A percentile compares a stretch with the other conserved stretches of the same genome.
phyloP scores from a whole-genome alignment of 495 filamentous ascomycete genomes.

The Penicillium angulare region DNA sequence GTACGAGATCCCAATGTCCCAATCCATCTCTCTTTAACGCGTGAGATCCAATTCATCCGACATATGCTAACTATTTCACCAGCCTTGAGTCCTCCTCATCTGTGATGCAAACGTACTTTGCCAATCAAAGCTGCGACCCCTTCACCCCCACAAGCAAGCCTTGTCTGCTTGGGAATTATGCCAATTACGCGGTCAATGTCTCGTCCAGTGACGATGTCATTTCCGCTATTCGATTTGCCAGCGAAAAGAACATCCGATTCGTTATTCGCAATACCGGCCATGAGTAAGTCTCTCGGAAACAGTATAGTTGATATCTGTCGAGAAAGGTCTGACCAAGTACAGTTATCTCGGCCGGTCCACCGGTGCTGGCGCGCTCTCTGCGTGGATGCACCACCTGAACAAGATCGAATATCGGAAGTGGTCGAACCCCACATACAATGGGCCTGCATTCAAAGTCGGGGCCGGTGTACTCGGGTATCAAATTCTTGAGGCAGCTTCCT shows the following conservation, averaged over 20 bases:
- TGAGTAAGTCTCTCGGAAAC: conserved; percentile 42
- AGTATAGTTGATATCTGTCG: no score
- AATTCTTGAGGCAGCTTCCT: conserved; percentile 45
- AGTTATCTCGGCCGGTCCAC: conserved; percentile 58
- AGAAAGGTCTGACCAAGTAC: neutral
- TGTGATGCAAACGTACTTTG: conserved; percentile 43
- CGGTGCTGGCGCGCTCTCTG: conserved; percentile 52
- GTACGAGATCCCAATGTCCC: conserved; percentile 11
- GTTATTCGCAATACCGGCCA: conserved; percentile 66
- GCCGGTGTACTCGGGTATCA: conserved; percentile 53
- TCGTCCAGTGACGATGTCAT: conserved; percentile 33
- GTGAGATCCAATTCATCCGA: neutral
- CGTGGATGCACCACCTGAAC: conserved; percentile 61
- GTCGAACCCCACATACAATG: conserved; percentile 39
- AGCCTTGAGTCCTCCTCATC: conserved; percentile 38
- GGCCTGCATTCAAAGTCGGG: conserved; percentile 55
- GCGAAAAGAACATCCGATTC: conserved; percentile 57
- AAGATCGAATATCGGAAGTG: conserved; percentile 40
- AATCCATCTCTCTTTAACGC: no score
- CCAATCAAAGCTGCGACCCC: conserved; percentile 56
- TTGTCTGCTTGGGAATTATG: conserved; percentile 60
- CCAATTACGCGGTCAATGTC: conserved; percentile 51
- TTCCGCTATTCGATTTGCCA: conserved; percentile 50
- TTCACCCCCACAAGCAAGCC: conserved; percentile 41
- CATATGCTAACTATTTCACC: neutral